A percentile compares a stretch with the other conserved stretches of the same genome.
Conservation (phyloP, 208 protist species). For the Tritrichomonas musculus region DNA sequence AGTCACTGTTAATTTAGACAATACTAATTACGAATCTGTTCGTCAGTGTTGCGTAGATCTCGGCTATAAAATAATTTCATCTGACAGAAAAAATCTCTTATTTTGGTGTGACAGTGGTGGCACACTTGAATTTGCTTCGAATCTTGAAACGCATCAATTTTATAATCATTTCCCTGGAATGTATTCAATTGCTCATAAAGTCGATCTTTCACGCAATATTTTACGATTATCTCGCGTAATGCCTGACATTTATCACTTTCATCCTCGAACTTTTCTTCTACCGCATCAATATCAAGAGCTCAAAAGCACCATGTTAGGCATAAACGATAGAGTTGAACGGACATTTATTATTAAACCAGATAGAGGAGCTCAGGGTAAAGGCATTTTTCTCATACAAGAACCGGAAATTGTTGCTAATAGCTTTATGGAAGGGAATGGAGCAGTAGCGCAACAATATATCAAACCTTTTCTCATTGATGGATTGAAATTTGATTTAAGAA, state of each 20-base stretch:
- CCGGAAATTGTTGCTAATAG: background rate
- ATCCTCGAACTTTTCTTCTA: background rate
- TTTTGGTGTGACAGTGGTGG: background rate
- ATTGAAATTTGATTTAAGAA: slow-evolving; percentile 47
- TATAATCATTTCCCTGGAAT: slow-evolving; percentile 3
- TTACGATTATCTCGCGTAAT: background rate
- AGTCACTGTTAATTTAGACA: background rate
- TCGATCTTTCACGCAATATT: background rate
- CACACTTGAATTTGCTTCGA: background rate
- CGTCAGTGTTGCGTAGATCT: background rate
- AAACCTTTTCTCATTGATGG: slow-evolving; percentile 44
- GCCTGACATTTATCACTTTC: slow-evolving; percentile 26
- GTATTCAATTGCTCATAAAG: background rate
- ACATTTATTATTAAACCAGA: slow-evolving; percentile 37
- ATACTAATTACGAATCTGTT: background rate
- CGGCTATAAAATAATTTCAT: background rate
- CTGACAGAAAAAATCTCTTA: background rate
- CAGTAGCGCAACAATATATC: slow-evolving; percentile 44
- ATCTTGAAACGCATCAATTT: background rate
- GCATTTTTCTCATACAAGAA: slow-evolving; percentile 17
- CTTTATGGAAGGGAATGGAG: background rate
- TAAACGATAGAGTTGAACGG: background rate
- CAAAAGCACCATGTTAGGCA: background rate
- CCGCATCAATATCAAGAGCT: background rate
- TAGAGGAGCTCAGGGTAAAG: slow-evolving; percentile 12